Base-by-base conservation (phyloP, 83 land plant genomes). In the Thuja plicata region DNA sequence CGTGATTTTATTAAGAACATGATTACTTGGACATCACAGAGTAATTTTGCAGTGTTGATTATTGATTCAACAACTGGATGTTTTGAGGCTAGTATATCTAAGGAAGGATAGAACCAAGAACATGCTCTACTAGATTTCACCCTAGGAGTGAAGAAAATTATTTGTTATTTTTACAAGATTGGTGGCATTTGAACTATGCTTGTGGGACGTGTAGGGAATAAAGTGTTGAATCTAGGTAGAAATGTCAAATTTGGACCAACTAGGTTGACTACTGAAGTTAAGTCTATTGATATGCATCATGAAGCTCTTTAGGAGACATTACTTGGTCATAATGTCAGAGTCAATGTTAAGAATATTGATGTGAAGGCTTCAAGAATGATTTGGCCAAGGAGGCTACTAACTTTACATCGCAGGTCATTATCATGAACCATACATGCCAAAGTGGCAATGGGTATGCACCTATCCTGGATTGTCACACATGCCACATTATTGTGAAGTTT, bases 211-310 rank as follows among this genome's bases (percentile, higher is more conserved):
- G 97, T 94, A 52, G 97, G 94, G 90, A 95, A 93, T 45, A 96
- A 96, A 35, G 87, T 94, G 73, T 57, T 96, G 12, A 96, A 94
- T 93, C 97, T 94, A 5, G 95, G 96, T 86, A 96, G 92, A 94
- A 92, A 94, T 48, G 97, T 96, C 78, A 93, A 92, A 3, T 96
- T 96, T 89, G 94, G 96, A 43, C 96, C 96, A 37, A 89, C 92
- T 80, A 94, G 96, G 11, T 88, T 96, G 87, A 96, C 97, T 43
- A 96, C 95, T 89, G 95, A 96, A 88, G 97, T 94, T n/a, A 96
- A 94, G 93, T 94, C 96, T 17, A 95, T 96, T 5, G 96, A 96
- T 91, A 96, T 96, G 97, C 97, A 94, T 88, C 96, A 92, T 86
- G 97, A 94, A 89, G 91, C 97, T 45, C 91, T 94, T 41, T 85